phyloP scores from a whole-genome alignment of 345 rosid genomes.

The Psidium guajava region DNA sequence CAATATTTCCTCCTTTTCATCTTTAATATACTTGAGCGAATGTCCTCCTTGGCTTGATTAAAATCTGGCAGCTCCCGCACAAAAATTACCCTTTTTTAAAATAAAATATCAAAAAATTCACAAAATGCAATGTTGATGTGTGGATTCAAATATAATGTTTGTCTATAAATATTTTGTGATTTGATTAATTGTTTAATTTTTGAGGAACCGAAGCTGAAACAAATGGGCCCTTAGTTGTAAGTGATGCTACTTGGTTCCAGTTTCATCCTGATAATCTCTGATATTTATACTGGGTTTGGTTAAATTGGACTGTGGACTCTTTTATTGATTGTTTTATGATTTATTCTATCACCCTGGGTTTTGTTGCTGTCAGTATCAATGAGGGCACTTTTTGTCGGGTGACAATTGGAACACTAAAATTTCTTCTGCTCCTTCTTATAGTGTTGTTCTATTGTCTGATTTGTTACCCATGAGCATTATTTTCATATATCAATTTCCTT shows the following conservation, averaged over 20 bases:
- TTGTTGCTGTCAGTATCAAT: not conserved
- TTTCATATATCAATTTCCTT: not conserved
- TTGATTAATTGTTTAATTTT: not conserved
- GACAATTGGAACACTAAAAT: not conserved
- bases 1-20: not conserved
- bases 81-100: not conserved
- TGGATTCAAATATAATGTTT: not conserved
- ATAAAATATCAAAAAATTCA: not conserved
- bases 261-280: not conserved
- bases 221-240: not conserved
- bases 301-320: not conserved
- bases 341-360: not conserved
- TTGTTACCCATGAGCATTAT: not conserved
- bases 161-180: not conserved
- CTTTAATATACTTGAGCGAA: not conserved
- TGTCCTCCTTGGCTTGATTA: not conserved
- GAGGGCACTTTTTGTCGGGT: not conserved
- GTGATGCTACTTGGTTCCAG: not conserved
- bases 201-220: not conserved
- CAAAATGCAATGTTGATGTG: not conserved
- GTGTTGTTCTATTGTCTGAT: not conserved
- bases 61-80: not conserved
- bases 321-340: not conserved
- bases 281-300: not conserved
- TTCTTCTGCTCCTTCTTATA: not conserved